phyloP scores from a whole-genome alignment of 106 monocot genomes.

The Agapanthus africanus region DNA sequence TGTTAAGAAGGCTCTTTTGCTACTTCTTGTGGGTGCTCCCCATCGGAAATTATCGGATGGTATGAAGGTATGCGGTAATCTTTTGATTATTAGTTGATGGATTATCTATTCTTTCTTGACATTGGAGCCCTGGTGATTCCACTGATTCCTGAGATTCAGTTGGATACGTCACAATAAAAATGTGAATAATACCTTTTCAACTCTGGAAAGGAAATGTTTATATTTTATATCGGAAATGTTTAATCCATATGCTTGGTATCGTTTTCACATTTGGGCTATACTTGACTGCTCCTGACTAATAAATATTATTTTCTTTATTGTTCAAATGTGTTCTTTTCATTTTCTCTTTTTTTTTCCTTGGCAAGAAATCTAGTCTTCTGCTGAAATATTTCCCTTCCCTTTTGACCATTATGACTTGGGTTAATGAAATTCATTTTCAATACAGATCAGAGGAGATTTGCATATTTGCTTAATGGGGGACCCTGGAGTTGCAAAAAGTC shows the following conservation, averaged over 20 bases:
- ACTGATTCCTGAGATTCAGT: background rate
- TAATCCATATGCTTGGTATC: background rate
- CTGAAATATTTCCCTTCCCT: background rate
- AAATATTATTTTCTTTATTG: background rate
- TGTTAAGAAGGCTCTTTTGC: constrained; percentile 94
- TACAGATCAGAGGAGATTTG: constrained; percentile 96
- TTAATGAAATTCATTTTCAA: background rate
- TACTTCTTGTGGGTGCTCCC: constrained; percentile 96
- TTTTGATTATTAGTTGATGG: background rate
- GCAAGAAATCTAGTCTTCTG: background rate
- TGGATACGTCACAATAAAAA: background rate
- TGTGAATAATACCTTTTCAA: background rate
- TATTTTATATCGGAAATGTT: background rate
- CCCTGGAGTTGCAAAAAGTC: constrained; percentile 98
- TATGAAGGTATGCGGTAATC: constrained; percentile 24
- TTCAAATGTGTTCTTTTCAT: background rate
- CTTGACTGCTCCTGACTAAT: no score
- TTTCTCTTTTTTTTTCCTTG: background rate
- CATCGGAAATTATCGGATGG: constrained; percentile 91
- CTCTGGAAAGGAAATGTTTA: background rate
- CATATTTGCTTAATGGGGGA: constrained; percentile 98
- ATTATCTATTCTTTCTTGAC: background rate
- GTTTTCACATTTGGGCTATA: no score
- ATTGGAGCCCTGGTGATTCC: background rate
- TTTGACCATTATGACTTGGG: background rate